These are phyloP conservation scores for Calocera viscosa DNA, from an alignment of 768 basidiomycete genomes.

Conservation along the genomic window DNA sequence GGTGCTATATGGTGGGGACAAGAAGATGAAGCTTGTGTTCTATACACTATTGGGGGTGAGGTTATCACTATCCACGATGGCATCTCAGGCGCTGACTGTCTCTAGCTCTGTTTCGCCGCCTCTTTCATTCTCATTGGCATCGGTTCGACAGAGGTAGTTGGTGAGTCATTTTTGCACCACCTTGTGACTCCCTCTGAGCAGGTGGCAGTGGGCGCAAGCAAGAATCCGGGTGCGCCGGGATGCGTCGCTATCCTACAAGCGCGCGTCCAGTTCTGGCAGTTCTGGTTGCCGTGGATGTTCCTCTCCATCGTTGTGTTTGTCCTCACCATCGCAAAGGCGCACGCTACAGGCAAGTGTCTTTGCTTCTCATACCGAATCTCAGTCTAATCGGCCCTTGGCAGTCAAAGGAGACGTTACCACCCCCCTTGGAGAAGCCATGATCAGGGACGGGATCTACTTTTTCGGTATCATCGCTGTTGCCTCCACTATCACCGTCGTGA, in stretches of 20 bases:
- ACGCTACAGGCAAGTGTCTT: not conserved
- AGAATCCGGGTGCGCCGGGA: slow-evolving; percentile 1
- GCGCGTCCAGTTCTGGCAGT: slow-evolving; percentile 6
- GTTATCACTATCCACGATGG: not conserved
- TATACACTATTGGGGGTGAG: not conserved
- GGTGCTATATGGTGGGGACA: slow-evolving; percentile 6
- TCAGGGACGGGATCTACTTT: not conserved
- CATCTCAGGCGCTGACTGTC: not conserved
- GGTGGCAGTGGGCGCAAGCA: not conserved
- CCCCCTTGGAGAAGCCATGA: not conserved
- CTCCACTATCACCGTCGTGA: slow-evolving; percentile 3
- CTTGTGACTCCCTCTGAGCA: not conserved
- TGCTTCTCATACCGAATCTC: not conserved
- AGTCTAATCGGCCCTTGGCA: not conserved
- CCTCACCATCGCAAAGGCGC: not conserved
- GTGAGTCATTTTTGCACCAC: not conserved
- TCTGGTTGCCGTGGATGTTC: slow-evolving; percentile 1
- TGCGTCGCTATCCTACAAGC: not conserved
- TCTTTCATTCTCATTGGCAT: not conserved
- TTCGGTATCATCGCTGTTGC: not conserved
- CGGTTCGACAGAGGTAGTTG: not conserved
- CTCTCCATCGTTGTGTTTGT: not conserved
- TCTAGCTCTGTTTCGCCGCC: not conserved
- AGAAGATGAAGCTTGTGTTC: slow-evolving; percentile 3
- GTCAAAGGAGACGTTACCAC: not conserved